Evolutionary conservation across 192 early-diverging fungal genomes (phyloP).

Genomic region (Polychytrium aggregatum): DNA sequence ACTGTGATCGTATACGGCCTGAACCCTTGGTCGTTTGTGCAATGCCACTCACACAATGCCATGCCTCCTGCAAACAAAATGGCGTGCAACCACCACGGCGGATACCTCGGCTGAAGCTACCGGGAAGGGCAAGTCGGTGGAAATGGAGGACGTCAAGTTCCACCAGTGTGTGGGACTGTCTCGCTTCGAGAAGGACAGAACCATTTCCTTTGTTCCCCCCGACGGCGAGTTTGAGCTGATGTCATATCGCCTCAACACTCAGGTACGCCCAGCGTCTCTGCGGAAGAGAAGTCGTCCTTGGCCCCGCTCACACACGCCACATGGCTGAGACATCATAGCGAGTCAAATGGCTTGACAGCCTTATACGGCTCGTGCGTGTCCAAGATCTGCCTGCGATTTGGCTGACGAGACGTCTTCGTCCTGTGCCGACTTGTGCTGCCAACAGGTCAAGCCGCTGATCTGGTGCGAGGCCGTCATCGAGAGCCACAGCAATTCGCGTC

Average conservation of each 20-base stretch:
- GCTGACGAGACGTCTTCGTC: no score
- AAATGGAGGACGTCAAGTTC: slow-evolving; percentile 98
- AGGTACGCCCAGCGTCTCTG: no score
- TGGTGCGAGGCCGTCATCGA: slow-evolving; percentile 77
- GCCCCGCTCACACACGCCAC: no score
- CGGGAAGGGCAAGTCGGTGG: slow-evolving; percentile 48
- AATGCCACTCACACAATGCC: no score
- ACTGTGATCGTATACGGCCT: no score
- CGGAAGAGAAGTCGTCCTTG: no score
- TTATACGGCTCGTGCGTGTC: slow-evolving; percentile 62
- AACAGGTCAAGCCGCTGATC: slow-evolving; percentile 79
- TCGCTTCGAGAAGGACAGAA: slow-evolving; percentile 89
- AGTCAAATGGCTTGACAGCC: no score
- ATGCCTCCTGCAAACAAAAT: no score
- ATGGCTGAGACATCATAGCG: no score
- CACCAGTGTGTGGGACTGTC: slow-evolving; percentile 97
- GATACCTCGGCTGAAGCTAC: background rate
- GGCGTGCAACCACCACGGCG: background rate
- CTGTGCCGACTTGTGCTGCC: no score
- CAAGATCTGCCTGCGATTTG: no score
- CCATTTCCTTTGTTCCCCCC: slow-evolving; percentile 97
- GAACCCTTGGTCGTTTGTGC: no score
- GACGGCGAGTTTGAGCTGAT: slow-evolving; percentile 98
- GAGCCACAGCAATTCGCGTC: slow-evolving; percentile 75
- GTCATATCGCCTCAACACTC: slow-evolving; percentile 69